Evolutionary conservation across 2,329 filamentous ascomycete genomes (phyloP).

Genomic region (Xylaria sp.): DNA sequence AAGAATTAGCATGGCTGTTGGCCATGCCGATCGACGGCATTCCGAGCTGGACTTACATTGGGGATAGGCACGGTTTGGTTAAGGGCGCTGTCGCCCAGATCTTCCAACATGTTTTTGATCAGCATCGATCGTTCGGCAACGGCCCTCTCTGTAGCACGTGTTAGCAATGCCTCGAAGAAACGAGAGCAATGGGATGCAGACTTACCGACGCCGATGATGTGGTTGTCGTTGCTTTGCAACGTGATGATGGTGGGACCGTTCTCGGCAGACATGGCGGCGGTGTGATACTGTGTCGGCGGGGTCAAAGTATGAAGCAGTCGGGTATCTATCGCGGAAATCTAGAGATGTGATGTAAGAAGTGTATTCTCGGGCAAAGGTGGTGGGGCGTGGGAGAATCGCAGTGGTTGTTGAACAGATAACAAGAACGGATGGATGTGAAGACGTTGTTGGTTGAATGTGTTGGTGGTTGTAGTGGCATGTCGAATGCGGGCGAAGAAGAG

Average conservation of each 20-base stretch:
- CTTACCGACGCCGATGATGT: conserved; percentile 60
- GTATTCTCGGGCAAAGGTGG: neutral
- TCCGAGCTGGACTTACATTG: conserved; percentile 66
- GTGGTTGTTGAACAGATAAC: neutral
- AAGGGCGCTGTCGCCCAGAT: conserved; percentile 75
- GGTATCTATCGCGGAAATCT: conserved; percentile 7
- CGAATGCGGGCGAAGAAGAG: neutral
- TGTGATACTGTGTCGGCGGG: neutral
- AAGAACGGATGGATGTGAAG: conserved; percentile 5
- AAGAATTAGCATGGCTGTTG: conserved; percentile 32
- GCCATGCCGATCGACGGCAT: neutral
- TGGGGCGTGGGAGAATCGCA: neutral
- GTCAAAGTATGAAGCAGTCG: neutral
- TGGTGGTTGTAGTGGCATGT: neutral
- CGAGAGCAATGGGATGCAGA: conserved; percentile 26
- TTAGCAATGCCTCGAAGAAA: conserved; percentile 30
- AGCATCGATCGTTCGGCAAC: conserved; percentile 92
- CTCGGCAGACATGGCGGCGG: conserved; percentile 35
- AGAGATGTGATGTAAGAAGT: conserved; percentile 26
- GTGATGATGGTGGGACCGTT: conserved; percentile 53
- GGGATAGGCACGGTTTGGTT: conserved; percentile 85
- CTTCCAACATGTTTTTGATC: conserved; percentile 98
- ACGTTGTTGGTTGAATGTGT: conserved; percentile 7
- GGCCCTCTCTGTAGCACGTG: conserved; percentile 69
- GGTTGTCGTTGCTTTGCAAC: conserved; percentile 63